Evolutionary conservation across 2,329 filamentous ascomycete genomes (phyloP), one percentile per base, ranked within the genome.

Genomic region (Rhynchosporium secalis): DNA sequence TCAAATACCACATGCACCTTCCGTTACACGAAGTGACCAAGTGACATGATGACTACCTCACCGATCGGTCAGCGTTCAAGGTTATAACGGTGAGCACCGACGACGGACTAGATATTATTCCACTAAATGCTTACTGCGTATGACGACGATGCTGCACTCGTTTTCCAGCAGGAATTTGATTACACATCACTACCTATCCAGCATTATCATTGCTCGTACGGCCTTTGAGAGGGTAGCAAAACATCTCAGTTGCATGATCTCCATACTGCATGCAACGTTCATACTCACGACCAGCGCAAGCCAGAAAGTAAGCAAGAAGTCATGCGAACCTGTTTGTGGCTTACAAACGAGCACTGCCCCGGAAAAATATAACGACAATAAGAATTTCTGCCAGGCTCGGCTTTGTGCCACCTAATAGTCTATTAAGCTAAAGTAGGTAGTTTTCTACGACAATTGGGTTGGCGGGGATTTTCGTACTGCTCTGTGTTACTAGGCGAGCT

Each of bases 251-350:
- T 43, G 36, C 26, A 38, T 38, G 40, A 15, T 31, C 15, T 9
- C 49, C 49, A 52, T 52, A 36, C 29, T 60, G 49, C 48, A 54
- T 49, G 49, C 51, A 54, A 54, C 51, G 51, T 54, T 54, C 49
- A 52, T n/a, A n/a, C 26, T 46, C 43, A 46, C n/a, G n/a, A 38
- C n/a, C 20, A 20, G 38, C 36, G 33, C 49, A 46, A n/a, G 43
- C 43, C 20, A 46, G 43, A 15, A 28, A 46, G n/a, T 33, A 28
- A 40, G 49, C 15, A 51, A 51, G 20, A 54, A 54, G 49, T 20
- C 51, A 26, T 31, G 20, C 9, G 26, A 26, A 36, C 33, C 9
- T 54, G 33, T 54, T 33, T 52, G 31, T 20, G 33, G 51, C 51
- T 54, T 26, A 54, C 51, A 54, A 41, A 54, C 51, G 51, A 54